Percentiles rank a stretch among this genome's conserved stretches.
Conservation (phyloP, 2,329 filamentous ascomycete species). For the Fusarium keratoplasticum region DNA sequence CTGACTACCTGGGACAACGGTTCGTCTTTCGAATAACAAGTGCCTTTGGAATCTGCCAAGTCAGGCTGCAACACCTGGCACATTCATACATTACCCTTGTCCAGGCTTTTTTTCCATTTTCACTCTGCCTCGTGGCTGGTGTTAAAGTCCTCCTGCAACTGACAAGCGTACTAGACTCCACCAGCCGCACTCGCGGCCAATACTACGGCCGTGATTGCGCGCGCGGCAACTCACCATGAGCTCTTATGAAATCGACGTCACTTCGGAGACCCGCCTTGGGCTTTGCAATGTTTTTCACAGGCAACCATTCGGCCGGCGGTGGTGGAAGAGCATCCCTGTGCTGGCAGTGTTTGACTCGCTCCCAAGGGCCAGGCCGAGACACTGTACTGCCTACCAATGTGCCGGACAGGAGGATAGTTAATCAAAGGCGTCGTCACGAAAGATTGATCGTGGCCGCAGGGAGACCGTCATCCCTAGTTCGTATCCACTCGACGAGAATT, state of each 20-base stretch:
- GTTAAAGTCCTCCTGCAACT: conserved; percentile 17
- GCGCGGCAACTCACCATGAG: conserved; percentile 33
- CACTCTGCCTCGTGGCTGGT: background rate
- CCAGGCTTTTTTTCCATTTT: background rate
- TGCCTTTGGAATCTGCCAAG: background rate
- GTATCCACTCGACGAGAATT: conserved; percentile 14
- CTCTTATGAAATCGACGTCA: conserved; percentile 17
- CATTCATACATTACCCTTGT: background rate
- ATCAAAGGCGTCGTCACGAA: background rate
- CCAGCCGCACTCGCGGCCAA: background rate
- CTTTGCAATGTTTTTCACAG: conserved; percentile 19
- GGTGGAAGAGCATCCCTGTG: conserved; percentile 15
- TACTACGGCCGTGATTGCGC: conserved; percentile 28
- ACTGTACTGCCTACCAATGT: conserved; percentile 3
- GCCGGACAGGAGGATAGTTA: background rate
- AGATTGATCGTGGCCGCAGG: background rate
- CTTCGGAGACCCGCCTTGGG: conserved; percentile 21
- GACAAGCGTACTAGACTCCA: background rate
- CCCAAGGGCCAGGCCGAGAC: conserved; percentile 21
- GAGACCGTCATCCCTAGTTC: conserved; percentile 5
- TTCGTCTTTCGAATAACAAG: background rate
- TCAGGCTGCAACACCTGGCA: background rate
- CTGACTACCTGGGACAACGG: background rate
- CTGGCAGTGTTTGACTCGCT: conserved; percentile 3
- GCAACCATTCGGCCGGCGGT: conserved; percentile 22